phyloP scores from a whole-genome alignment of 768 basidiomycete genomes.

The Omphalotus guepiniiformis region DNA sequence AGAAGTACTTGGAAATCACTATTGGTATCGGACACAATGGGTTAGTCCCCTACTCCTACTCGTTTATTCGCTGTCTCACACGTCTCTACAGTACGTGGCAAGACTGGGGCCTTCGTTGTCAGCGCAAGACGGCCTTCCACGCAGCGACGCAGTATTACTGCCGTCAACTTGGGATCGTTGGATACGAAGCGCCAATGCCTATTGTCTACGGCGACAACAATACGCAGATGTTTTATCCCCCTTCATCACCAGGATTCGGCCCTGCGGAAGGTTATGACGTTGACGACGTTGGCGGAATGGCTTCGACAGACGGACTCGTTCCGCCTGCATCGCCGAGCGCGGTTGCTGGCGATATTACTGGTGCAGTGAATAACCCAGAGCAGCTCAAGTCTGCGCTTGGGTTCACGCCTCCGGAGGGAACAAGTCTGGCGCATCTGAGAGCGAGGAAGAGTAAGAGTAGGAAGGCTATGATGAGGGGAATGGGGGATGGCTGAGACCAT shows the following conservation, averaged over 20 bases:
- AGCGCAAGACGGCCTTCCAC: conserved; percentile 73
- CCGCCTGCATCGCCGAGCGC: too few species aligned
- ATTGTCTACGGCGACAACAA: conserved; percentile 39
- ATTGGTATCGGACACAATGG: conserved; percentile 60
- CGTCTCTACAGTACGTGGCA: conserved; percentile 38
- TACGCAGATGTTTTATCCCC: conserved; percentile 7
- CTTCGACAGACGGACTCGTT: background rate
- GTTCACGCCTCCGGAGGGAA: conserved; percentile 41
- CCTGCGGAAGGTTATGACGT: conserved; percentile 10
- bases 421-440: conserved; percentile 29
- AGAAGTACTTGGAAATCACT: conserved; percentile 63
- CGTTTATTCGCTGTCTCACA: background rate
- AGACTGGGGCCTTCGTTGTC: conserved; percentile 60
- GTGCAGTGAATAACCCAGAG: conserved; percentile 1
- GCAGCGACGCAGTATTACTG: conserved; percentile 74
- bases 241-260: background rate
- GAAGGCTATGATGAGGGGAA: conserved; percentile 33
- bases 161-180: conserved; percentile 62
- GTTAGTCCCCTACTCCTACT: conserved; percentile 11
- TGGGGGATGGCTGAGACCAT: conserved; percentile 22
- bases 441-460: conserved; percentile 39
- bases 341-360: conserved; percentile 5
- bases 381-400: conserved; percentile 33
- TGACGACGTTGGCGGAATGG: background rate
- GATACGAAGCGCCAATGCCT: conserved; percentile 57